Evolutionary conservation across 148 eudicot genomes (phyloP).

Genomic region (Gaultheria prostrata): DNA sequence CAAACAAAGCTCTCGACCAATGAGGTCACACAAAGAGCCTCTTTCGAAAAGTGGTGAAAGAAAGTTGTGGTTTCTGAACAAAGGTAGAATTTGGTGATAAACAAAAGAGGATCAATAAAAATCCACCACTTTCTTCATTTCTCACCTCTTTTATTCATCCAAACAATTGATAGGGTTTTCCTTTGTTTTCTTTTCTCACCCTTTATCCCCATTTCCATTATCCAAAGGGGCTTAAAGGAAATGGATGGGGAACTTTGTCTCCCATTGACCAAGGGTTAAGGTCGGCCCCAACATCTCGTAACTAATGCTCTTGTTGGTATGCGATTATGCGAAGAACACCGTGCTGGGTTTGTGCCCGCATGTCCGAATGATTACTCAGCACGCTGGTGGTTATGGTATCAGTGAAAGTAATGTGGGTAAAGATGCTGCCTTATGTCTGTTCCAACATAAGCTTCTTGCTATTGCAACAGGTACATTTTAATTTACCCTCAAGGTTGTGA

Average conservation of each 20-base stretch:
- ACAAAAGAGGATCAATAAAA: neutral
- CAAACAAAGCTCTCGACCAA: neutral
- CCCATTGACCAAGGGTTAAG: neutral
- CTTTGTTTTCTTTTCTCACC: neutral
- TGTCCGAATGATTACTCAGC: neutral
- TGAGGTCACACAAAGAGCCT: neutral
- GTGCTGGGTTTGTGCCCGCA: neutral
- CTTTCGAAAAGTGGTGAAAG: neutral
- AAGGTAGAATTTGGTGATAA: neutral
- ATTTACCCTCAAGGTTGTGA: conserved; percentile 97
- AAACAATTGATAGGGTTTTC: neutral
- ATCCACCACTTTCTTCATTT: neutral
- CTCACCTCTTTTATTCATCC: neutral
- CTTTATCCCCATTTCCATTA: neutral
- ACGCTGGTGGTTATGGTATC: neutral
- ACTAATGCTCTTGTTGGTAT: neutral
- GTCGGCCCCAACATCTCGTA: conserved; percentile 3
- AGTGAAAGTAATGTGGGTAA: conserved; percentile 1
- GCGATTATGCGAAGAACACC: neutral
- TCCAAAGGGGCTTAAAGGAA: neutral
- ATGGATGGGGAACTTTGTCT: conserved; percentile 4
- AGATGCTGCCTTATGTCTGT: neutral
- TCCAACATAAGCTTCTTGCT: conserved; percentile 10
- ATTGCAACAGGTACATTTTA: conserved; percentile 73
- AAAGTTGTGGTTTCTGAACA: neutral